Evolutionary conservation across 148 eudicot genomes (phyloP).

Genomic region (Fagopyrum homotropicum): DNA sequence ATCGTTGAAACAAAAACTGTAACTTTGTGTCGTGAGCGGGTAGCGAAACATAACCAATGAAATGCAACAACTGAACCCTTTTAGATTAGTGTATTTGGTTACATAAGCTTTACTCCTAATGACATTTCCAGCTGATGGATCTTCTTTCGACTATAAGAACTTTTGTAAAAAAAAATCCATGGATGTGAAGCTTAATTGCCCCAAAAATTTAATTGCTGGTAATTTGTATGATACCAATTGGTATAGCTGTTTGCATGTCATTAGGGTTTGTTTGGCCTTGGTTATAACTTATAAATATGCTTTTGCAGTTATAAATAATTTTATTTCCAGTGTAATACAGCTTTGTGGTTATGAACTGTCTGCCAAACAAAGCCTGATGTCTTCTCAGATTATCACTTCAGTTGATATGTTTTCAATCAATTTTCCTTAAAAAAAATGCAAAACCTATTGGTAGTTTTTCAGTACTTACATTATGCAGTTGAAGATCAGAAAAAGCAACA

Average conservation of each 20-base stretch:
- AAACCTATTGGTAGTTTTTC: neutral
- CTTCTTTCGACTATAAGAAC: too few relatives aligned
- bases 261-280: neutral
- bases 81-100: neutral
- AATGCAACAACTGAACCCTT: too few relatives aligned
- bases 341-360: too few relatives aligned
- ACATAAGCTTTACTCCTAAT: neutral
- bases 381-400: too few relatives aligned
- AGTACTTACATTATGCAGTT: neutral
- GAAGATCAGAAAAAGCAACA: neutral
- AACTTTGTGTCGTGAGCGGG: neutral
- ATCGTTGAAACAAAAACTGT: neutral
- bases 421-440: neutral
- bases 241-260: neutral
- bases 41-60: too few relatives aligned
- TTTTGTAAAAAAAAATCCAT: too few relatives aligned
- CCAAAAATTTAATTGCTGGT: neutral
- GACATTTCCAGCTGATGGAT: neutral
- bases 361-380: too few relatives aligned
- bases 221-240: neutral
- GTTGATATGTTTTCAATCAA: too few relatives aligned
- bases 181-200: too few relatives aligned
- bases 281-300: neutral
- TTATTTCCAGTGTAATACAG: too few relatives aligned
- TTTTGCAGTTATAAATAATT: too few relatives aligned